Evolutionary conservation across 352 stramenopile genomes (phyloP), one percentile per base, ranked within the genome.

Genomic region (Plasmopara muralis): DNA sequence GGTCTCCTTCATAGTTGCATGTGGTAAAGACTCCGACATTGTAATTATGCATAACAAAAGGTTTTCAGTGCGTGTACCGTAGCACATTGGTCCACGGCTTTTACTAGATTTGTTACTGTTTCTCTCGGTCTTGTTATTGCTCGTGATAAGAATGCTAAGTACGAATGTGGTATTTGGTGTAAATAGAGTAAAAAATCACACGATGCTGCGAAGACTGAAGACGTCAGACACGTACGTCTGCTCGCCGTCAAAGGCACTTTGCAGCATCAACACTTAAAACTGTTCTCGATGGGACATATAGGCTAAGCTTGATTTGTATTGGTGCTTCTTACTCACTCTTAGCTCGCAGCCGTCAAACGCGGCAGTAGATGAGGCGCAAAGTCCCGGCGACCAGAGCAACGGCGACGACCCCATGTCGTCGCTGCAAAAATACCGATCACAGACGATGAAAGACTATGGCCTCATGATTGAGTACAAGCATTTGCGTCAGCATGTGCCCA

Each of bases 401-500:
- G 51, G 16, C 30, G 60, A 63, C 16, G 67, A 81, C 35, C 76
- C 83, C 47, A 87, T 93, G 76, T 83, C 83, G 47, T 90, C 80
- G 28, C 67, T 93, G 40, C 83, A 93, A 57, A 80, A 78, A 41
- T 93, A 93, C 49, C 75, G 83, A 9, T 88, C 79, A 31, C 79
- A 93, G 59, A 93, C 83, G 8, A 93, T 93, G 79, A 90, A 89
- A 49, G 93, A 98, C 60, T 98, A 98, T 61, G 95, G 95, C 6
- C 84, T 98, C 6, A 97, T 95, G 60, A 98, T 98, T 65, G 95
- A 98, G 77, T 98, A 98, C 76, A 98, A 98, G 60, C 93, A 98
- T 54, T 60, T 98, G 31, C 92, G 96, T 48, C 82, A 96, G 44
- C 85, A 98, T 58, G 88, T 96, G 29, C 95, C 95, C 0, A 92